Evolutionary conservation across 768 basidiomycete species (phyloP).

Genomic region (Leucogyrophana mollusca): DNA sequence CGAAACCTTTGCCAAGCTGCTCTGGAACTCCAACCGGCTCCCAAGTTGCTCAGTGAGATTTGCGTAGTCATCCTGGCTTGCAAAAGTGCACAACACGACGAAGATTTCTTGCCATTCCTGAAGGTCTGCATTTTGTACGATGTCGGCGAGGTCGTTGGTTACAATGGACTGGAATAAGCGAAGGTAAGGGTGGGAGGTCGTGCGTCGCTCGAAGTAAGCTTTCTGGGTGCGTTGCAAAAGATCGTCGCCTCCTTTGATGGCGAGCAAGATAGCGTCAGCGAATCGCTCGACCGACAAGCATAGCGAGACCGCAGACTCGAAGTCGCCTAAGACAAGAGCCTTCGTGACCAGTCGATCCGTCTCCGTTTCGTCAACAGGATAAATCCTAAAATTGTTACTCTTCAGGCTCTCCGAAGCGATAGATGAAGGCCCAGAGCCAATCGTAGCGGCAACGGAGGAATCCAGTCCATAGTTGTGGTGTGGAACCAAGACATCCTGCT

Average conservation of each 20-base stretch:
- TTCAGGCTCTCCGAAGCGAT: slow-evolving; percentile 72
- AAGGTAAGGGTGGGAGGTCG: slow-evolving; percentile 77
- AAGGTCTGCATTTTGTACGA: slow-evolving; percentile 95
- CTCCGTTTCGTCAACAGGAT: slow-evolving; percentile 83
- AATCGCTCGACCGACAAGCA: slow-evolving; percentile 88
- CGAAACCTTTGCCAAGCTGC: slow-evolving; percentile 47
- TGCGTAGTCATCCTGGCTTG: slow-evolving; percentile 78
- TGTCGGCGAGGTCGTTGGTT: slow-evolving; percentile 86
- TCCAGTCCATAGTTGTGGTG: slow-evolving; percentile 79
- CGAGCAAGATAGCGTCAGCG: slow-evolving; percentile 93
- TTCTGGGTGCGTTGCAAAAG: slow-evolving; percentile 87
- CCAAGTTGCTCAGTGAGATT: slow-evolving; percentile 92
- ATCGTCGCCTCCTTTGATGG: slow-evolving; percentile 86
- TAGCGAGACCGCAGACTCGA: slow-evolving; percentile 85
- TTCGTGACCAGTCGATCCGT: slow-evolving; percentile 88
- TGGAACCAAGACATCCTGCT: slow-evolving; percentile 58
- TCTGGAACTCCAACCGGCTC: slow-evolving; percentile 85
- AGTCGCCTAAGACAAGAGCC: slow-evolving; percentile 95
- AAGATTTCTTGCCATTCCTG: slow-evolving; percentile 97
- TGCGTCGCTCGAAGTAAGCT: slow-evolving; percentile 87
- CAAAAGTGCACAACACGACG: slow-evolving; percentile 94
- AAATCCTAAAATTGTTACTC: slow-evolving; percentile 86
- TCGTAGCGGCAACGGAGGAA: slow-evolving; percentile 92
- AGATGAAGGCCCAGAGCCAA: slow-evolving; percentile 88
- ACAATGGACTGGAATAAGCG: slow-evolving; percentile 95